Conservation (phyloP, 1,284 basidiomycete genomes). For the Naganishia sp. region DNA sequence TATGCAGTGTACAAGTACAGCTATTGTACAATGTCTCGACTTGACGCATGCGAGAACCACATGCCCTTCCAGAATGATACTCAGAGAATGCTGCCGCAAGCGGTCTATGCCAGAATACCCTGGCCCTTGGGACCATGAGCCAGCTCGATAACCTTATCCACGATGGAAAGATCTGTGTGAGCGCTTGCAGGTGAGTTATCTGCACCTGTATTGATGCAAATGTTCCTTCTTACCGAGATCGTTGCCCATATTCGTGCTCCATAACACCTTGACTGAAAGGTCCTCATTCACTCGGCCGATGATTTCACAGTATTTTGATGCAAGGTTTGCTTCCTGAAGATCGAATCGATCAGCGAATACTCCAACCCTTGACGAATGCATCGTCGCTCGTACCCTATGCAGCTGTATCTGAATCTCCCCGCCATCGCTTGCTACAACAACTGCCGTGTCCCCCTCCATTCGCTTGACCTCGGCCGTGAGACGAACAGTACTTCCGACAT, state of each 20-base stretch:
- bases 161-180: slow-evolving; percentile 26
- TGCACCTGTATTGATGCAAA: too few relatives aligned
- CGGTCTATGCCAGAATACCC: slow-evolving; percentile 41
- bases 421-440: slow-evolving; percentile 70
- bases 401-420: slow-evolving; percentile 64
- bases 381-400: slow-evolving; percentile 54
- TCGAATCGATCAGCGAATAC: slow-evolving; percentile 30
- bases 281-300: slow-evolving; percentile 68
- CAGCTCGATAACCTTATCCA: slow-evolving; percentile 43
- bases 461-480: slow-evolving; percentile 69
- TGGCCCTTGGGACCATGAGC: slow-evolving; percentile 46
- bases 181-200: not conserved
- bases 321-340: slow-evolving; percentile 58
- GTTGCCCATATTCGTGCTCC: slow-evolving; percentile 64
- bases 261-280: slow-evolving; percentile 65
- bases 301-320: slow-evolving; percentile 68
- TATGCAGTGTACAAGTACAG: slow-evolving; percentile 4
- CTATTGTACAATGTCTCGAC: slow-evolving; percentile 5
- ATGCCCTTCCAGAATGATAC: not conserved
- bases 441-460: slow-evolving; percentile 61
- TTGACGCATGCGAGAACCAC: not conserved
- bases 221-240: slow-evolving; percentile 62
- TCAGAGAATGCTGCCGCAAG: not conserved
- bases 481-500: slow-evolving; percentile 62
- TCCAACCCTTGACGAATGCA: too few relatives aligned